Percentiles rank a stretch among this genome's conserved stretches.
Conservation (phyloP, 1,284 basidiomycete genomes). For the Phellopilus nigrolimitatus region DNA sequence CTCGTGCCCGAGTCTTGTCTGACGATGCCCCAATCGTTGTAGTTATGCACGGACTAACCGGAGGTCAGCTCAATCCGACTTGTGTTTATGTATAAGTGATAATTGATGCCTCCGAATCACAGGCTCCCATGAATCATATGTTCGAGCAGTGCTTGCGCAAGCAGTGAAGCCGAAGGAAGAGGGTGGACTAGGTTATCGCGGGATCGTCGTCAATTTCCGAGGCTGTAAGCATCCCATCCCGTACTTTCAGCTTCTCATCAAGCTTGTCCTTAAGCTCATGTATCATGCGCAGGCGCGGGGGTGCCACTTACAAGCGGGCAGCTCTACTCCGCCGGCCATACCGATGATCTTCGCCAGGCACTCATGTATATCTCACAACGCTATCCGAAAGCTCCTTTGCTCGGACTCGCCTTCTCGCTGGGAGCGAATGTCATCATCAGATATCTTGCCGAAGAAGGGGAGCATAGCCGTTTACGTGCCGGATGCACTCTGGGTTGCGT, state of each 20-base stretch:
- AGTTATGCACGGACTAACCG: conserved; percentile 83
- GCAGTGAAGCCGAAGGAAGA: conserved; percentile 62
- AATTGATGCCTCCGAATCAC: not conserved
- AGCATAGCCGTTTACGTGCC: conserved; percentile 67
- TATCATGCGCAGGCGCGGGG: conserved; percentile 57
- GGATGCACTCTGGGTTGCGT: conserved; percentile 82
- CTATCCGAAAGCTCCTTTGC: conserved; percentile 78
- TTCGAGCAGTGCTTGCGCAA: conserved; percentile 72
- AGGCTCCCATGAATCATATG: conserved; percentile 89
- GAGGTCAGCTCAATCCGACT: conserved; percentile 44
- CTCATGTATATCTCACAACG: conserved; percentile 69
- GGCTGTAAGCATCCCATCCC: conserved; percentile 61
- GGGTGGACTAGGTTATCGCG: conserved; percentile 84
- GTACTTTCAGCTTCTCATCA: conserved; percentile 10
- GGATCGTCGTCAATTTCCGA: conserved; percentile 86
- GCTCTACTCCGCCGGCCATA: conserved; percentile 83
- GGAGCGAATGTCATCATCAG: conserved; percentile 92
- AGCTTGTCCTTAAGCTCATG: conserved; percentile 10
- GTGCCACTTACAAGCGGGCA: conserved; percentile 78
- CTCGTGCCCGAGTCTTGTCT: conserved; percentile 46
- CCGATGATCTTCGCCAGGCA: conserved; percentile 82
- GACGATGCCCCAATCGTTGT: conserved; percentile 78
- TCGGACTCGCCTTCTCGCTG: conserved; percentile 91
- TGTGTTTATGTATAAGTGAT: not conserved
- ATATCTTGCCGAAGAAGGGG: conserved; percentile 86